These are phyloP conservation scores for Nothophoma quercina DNA, from an alignment of 2,329 filamentous ascomycete species.

Conservation along the genomic window DNA sequence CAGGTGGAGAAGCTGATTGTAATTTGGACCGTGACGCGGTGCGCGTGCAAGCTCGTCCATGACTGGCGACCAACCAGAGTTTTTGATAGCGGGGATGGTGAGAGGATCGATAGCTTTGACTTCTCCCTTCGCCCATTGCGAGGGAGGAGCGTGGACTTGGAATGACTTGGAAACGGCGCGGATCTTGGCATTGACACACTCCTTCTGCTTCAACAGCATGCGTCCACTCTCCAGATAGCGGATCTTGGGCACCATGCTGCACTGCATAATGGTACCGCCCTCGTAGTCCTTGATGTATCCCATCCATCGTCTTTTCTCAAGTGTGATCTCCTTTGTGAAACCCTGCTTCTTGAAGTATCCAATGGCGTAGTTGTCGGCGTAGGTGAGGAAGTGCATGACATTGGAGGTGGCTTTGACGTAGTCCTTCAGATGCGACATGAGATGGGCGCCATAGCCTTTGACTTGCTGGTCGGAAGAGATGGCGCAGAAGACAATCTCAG, in stretches of 20 bases:
- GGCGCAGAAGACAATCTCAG: slow-evolving; percentile 98
- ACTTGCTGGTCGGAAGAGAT: slow-evolving; percentile 98
- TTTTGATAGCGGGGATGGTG: slow-evolving; percentile 83
- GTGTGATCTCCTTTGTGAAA: slow-evolving; percentile 97
- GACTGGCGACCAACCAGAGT: slow-evolving; percentile 92
- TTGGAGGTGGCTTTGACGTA: slow-evolving; percentile 97
- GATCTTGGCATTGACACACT: slow-evolving; percentile 93
- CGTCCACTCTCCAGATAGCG: slow-evolving; percentile 91
- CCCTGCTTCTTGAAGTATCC: slow-evolving; percentile 99
- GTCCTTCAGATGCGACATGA: slow-evolving; percentile 98
- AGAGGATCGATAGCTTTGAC: slow-evolving; percentile 79
- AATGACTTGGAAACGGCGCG: slow-evolving; percentile 89
- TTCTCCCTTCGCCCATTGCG: slow-evolving; percentile 78
- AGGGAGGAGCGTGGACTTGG: slow-evolving; percentile 83
- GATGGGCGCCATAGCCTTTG: slow-evolving; percentile 95
- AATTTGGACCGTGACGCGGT: slow-evolving; percentile 94
- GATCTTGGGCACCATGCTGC: slow-evolving; percentile 93
- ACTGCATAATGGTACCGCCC: slow-evolving; percentile 99
- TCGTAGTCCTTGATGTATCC: slow-evolving; percentile 99
- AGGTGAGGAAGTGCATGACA: slow-evolving; percentile 98
- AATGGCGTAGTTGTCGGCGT: slow-evolving; percentile 98
- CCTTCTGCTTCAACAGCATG: slow-evolving; percentile 97
- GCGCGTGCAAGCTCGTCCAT: slow-evolving; percentile 98
- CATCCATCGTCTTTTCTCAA: slow-evolving; percentile 94
- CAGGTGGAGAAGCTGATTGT: slow-evolving; percentile 90